Base-by-base conservation (phyloP, 352 stramenopile species). In the Pythium vanterpoolii region DNA sequence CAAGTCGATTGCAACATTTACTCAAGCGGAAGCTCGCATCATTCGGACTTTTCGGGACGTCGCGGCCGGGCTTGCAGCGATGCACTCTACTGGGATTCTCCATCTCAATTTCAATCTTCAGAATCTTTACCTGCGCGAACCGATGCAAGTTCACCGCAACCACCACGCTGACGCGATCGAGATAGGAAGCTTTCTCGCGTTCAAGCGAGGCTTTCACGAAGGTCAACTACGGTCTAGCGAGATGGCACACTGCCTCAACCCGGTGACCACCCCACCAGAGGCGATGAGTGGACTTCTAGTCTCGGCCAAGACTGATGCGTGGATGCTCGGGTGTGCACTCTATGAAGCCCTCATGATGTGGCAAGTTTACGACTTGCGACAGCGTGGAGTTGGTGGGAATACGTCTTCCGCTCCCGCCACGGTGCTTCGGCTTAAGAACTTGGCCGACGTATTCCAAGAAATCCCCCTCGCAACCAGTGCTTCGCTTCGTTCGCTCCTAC, bases 321-420 rank as follows among this genome's bases (percentile, higher is more conserved):
- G 78, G 78, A 88, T 89, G 81, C 56, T 90, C 2, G 81, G 81
- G 0, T 87, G 79, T 44, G 66, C 71, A 2, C 40, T 90, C 0
- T 87, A 67, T 10, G 75, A 87, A 19, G 72, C 76, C 31, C 56
- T 90, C 9, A 65, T 82, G 59, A 65, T 83, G 21, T 89, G 74
- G 74, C 73, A 90, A 30, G 53, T 19, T 1, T 49, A 67, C 10
- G 72, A 88, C 46, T 49, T 88, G 9, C 19, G 33, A 5, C 4
- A 42, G 16, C 33, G 14, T 44, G 36, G 55, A 6, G 44, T 56
- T 18, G 8, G 34, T 9, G 30, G 4, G 4, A 31, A 51, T 4
- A 4, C 19, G 9, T 8, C 34, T 3, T 24, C 39, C 1, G 2
- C 39, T 36, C 11, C 49, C 14, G 34, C 38, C 19, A 49, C 60